Conservation (phyloP, 2,329 filamentous ascomycete genomes). For the Ceratocystis destructans region DNA sequence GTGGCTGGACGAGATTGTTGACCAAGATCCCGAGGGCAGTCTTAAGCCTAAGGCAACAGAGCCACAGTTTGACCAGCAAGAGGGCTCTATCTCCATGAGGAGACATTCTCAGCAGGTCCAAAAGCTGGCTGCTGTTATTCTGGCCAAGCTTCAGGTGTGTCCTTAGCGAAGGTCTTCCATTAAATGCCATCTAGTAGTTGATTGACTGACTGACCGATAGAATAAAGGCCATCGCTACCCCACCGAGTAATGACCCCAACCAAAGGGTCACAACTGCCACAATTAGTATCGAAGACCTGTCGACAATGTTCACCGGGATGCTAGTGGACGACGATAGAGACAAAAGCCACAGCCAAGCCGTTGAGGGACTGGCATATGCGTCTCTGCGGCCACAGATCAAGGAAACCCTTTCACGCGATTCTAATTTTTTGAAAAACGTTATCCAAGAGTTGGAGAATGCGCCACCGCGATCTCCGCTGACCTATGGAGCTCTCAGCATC, state of each 20-base stretch:
- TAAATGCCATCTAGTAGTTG: constrained; percentile 23
- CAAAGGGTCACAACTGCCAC: constrained; percentile 38
- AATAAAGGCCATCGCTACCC: constrained; percentile 40
- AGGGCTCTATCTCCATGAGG: constrained; percentile 46
- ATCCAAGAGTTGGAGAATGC: constrained; percentile 48
- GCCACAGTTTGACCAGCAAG: constrained; percentile 44
- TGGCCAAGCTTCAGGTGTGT: constrained; percentile 55
- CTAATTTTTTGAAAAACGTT: constrained; percentile 53
- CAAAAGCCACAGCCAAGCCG: constrained; percentile 39
- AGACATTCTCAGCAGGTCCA: constrained; percentile 48
- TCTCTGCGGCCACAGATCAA: constrained; percentile 77
- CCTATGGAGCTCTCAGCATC: constrained; percentile 78
- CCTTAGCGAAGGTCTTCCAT: constrained; percentile 15
- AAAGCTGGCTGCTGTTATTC: constrained; percentile 56
- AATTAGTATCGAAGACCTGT: constrained; percentile 52
- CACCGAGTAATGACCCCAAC: constrained; percentile 29
- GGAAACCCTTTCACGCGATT: constrained; percentile 60
- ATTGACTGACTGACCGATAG: constrained; percentile 35
- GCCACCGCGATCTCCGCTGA: constrained; percentile 51
- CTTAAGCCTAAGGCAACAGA: constrained; percentile 28
- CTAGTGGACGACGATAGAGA: constrained; percentile 38
- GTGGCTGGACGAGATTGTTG: constrained; percentile 76
- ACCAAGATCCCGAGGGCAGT: constrained; percentile 49
- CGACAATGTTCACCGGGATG: constrained; percentile 51
- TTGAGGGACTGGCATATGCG: constrained; percentile 86